Evolutionary conservation across 345 rosid genomes (phyloP), one percentile per base, ranked within the genome.

Genomic region (Tarenaya hassleriana): DNA sequence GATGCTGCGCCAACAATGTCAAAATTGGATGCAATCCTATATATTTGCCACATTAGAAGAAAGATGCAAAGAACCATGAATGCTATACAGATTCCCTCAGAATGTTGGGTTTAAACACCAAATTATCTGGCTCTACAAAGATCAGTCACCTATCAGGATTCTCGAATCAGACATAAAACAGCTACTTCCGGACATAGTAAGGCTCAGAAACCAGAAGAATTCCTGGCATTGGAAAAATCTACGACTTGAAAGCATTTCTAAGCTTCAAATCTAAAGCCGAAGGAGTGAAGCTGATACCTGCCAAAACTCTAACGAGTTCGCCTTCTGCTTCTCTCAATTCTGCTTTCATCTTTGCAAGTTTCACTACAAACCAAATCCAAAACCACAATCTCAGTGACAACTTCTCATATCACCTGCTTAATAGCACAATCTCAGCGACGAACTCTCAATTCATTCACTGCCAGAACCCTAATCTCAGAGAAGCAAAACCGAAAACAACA

Each of bases 311-410:
- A 48, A 88, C 98, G 44, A 83, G 75, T 21, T 79, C 85, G 60
- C 71, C 81, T 60, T 92, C 97, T 14, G 83, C 91, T 58, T 81
- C 90, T 73, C 82, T 73, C 68, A 85, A 72, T 29, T 72, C 40
- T 41, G 73, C 56, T 74, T 85, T 85, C 70, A 80, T 1, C 63
- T 75, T 76, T 43, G 52, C 67, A 14, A 83, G 40, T 56, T 69
- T 68, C 75, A 52, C 97, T 92, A 72, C 16, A 27, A 56, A 24
- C 41, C 41, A 24, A 21, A 42, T 24, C 3, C 41, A 37, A 39
- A 16, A 8, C 37, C 29, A 1, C 57, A 35, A 17, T 17, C 10
- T 17, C 15, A 49, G 40, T 35, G 13, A 35, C 11, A 21, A 34
- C 27, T 20, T 5, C 61, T 57, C 57, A 17, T 61, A 48, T 55